Evolutionary conservation across 208 protist species (phyloP).

Genomic region (Acanthamoeba royreba): DNA sequence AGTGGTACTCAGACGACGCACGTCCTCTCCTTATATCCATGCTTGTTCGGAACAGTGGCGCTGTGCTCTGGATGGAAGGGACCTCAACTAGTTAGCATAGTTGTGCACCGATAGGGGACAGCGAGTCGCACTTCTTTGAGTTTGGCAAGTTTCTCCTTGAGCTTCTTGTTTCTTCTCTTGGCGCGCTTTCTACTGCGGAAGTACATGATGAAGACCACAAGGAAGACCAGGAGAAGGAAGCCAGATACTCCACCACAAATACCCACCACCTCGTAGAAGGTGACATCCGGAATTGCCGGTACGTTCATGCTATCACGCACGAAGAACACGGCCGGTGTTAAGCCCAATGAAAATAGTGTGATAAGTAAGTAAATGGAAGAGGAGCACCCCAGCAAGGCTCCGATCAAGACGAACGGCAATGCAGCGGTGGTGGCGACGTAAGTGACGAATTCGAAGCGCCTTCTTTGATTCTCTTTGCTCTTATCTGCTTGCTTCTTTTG

Average conservation of each 20-base stretch:
- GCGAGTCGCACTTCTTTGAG: neutral
- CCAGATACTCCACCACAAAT: neutral
- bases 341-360: too few relatives aligned
- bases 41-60: neutral
- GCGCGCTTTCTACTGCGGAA: neutral
- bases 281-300: neutral
- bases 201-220: neutral
- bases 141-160: neutral
- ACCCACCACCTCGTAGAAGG: neutral
- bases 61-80: neutral
- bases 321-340: too few relatives aligned
- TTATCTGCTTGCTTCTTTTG: neutral
- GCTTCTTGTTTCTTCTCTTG: neutral
- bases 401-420: neutral
- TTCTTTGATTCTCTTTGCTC: neutral
- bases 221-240: neutral
- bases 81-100: neutral
- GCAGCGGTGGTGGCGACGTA: neutral
- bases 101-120: neutral
- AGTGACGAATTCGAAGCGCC: neutral
- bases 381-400: neutral
- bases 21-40: neutral
- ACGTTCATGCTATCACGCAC: slow-evolving; percentile 22
- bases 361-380: too few relatives aligned
- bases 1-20: neutral